phyloP scores from a whole-genome alignment of 208 protist species.

The Acanthamoeba triangularis region DNA sequence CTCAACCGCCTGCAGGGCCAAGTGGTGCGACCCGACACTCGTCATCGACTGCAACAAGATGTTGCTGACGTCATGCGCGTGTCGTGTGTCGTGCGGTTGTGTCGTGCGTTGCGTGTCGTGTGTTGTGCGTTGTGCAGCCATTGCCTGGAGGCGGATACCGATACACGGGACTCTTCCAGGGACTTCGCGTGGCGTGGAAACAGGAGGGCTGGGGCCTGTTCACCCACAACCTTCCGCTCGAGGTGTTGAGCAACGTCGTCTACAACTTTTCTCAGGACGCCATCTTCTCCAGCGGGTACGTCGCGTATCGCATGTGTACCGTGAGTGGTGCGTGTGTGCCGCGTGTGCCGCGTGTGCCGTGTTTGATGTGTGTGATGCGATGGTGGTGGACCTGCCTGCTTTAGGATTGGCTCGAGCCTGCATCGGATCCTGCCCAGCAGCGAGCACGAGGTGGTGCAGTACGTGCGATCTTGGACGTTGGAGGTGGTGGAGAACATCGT shows the following conservation, averaged over 20 bases:
- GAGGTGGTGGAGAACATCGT: conserved; percentile 9
- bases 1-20: conserved; percentile 22
- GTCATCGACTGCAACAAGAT: neutral
- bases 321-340: neutral
- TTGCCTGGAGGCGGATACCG: neutral
- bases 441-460: neutral
- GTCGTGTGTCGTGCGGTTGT: neutral
- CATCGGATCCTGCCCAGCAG: neutral
- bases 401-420: neutral
- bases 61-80: neutral
- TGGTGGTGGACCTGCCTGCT: neutral
- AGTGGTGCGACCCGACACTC: neutral
- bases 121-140: neutral
- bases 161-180: neutral
- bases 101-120: too few relatives aligned
- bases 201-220: neutral
- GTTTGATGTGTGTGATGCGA: neutral
- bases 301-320: neutral
- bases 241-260: neutral
- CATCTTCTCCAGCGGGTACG: neutral
- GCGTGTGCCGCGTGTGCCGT: neutral
- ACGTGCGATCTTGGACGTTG: neutral
- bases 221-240: neutral
- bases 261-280: conserved; percentile 32
- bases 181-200: neutral